phyloP scores from a whole-genome alignment of 23 red algal genomes.

The Gracilaria vermiculophylla region DNA sequence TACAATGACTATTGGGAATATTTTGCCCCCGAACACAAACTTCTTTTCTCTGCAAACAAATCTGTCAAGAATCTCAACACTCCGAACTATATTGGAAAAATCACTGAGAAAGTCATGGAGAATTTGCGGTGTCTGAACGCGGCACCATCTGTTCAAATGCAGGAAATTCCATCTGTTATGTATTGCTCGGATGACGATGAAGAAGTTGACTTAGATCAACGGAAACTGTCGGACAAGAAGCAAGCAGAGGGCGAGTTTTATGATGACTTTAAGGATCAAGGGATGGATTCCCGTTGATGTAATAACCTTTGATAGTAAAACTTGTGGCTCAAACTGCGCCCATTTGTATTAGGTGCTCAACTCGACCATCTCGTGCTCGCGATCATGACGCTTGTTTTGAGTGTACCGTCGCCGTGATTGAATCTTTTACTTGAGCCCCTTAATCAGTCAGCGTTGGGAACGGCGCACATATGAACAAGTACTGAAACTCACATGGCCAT shows the following conservation, averaged over 20 bases:
- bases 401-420: no score
- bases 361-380: no score
- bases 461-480: no score
- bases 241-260: conserved; percentile 18
- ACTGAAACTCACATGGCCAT: no score
- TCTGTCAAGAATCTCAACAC: conserved; percentile 34
- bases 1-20: conserved; percentile 82
- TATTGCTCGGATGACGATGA: conserved; percentile 49
- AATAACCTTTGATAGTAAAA: not conserved
- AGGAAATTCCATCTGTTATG: conserved; percentile 43
- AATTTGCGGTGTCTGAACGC: conserved; percentile 27
- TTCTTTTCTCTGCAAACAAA: conserved; percentile 36
- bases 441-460: no score
- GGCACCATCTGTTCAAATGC: conserved; percentile 65
- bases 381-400: no score
- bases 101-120: conserved; percentile 46
- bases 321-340: no score
- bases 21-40: conserved; percentile 49
- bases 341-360: no score
- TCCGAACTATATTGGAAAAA: conserved; percentile 35
- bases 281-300: conserved; percentile 1
- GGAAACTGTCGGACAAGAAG: not conserved
- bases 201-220: not conserved
- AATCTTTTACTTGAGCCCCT: no score
- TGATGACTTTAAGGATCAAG: not conserved